Evolutionary conservation across 768 basidiomycete genomes (phyloP).

Genomic region (Lactarius tabidus): DNA sequence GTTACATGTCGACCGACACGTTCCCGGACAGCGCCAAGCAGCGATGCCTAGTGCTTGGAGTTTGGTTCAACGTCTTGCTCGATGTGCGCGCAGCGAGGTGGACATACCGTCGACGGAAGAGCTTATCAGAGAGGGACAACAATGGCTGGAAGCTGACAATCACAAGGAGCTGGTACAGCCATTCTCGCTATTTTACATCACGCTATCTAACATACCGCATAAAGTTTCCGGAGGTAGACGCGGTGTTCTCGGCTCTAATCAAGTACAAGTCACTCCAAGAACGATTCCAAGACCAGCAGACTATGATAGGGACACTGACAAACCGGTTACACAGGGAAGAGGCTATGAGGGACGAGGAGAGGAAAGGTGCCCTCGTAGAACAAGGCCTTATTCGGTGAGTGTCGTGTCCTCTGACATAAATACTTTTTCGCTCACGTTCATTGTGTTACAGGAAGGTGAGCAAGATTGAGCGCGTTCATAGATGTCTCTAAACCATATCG

Average conservation of each 20-base stretch:
- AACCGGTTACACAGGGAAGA: constrained; percentile 11
- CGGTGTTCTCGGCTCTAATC: constrained; percentile 18
- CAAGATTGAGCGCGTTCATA: background rate
- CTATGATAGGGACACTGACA: background rate
- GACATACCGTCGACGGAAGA: constrained; percentile 36
- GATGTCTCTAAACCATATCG: constrained; percentile 7
- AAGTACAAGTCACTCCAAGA: constrained; percentile 23
- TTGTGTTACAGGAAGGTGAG: constrained; percentile 18
- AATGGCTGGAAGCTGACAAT: constrained; percentile 41
- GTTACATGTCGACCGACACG: constrained; percentile 52
- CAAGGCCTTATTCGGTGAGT: constrained; percentile 17
- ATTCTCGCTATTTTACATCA: background rate
- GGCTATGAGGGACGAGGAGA: constrained; percentile 9
- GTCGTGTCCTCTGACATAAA: background rate
- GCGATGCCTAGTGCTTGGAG: constrained; percentile 13
- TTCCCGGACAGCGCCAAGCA: constrained; percentile 10
- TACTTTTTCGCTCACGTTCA: background rate
- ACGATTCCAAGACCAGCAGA: constrained; percentile 14
- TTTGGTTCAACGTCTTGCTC: constrained; percentile 14
- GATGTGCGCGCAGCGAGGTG: constrained; percentile 22
- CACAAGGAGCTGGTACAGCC: constrained; percentile 19
- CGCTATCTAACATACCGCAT: background rate
- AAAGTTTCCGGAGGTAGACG: constrained; percentile 23
- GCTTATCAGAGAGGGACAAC: constrained; percentile 45
- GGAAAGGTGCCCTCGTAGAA: constrained; percentile 17